Base-by-base conservation (phyloP, 2,329 filamentous ascomycete genomes). In the Botryotinia convoluta region DNA sequence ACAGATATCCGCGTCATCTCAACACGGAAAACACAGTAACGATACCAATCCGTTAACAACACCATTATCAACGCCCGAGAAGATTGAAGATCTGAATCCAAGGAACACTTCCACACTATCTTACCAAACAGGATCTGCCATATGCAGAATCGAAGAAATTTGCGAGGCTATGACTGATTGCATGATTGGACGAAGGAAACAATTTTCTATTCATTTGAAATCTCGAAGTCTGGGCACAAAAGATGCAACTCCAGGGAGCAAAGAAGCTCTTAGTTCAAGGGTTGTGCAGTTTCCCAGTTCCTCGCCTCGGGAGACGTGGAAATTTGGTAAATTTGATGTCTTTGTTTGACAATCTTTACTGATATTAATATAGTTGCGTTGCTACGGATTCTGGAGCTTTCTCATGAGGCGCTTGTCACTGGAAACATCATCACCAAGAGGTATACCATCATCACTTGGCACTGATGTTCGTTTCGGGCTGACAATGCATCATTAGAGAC, bases 381-480 rank as follows among this genome's bases (percentile, higher is more conserved):
- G 10, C 81, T 92, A 44, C 84, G 86, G 14, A 87, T 92, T 64
- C 82, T 92, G 18, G 86, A 90, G 76, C 77, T 90, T 2, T 86
- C 87, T 0, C 89, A 90, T 74, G 86, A 89, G 77, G 88, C 89
- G 4, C 81, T 92, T 1, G 81, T 87, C 0, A 84, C 86, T 0
- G 88, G 86, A 1, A 84, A 82, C 14, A 77, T 89, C 4, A 83
- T 90, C 32, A 91, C 90, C 3, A 92, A 92, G 81, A 88, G 90
- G 89, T 91, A 69, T 61, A 81, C 39, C 60, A 37, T 35, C 26
- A 63, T 68, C 35, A 16, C 44, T 39, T 39, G 4, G n/a, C 12
- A n/a, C 35, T 48, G 5, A 70, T n/a, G 1, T n/a, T 39, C 35
- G 20, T 61, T 44, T 29, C 22, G n/a, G 20, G 20, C 57, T 62